These are phyloP conservation scores for Monosporascus ibericus DNA, from an alignment of 2,329 filamentous ascomycete species.

Conservation along the genomic window DNA sequence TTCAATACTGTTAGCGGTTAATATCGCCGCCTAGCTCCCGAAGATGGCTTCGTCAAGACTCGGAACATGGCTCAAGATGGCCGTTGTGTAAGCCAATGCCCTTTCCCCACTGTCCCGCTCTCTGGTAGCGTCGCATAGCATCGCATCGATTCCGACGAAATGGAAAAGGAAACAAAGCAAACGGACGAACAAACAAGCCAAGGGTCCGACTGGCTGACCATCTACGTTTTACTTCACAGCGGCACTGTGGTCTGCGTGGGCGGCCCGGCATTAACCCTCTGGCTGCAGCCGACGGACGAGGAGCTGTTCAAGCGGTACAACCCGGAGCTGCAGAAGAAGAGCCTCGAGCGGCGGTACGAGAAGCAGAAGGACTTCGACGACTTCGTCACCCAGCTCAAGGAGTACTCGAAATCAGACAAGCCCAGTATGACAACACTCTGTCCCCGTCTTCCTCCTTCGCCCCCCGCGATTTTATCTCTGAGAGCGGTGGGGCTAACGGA, in stretches of 20 bases:
- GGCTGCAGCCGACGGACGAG: constrained; percentile 77
- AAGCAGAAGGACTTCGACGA: constrained; percentile 82
- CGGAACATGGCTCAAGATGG: constrained; percentile 62
- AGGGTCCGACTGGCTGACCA: not conserved
- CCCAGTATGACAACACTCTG: constrained; percentile 57
- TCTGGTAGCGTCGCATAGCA: not conserved
- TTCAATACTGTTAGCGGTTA: too few relatives aligned
- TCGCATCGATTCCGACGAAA: not conserved
- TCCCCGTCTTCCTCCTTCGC: not conserved
- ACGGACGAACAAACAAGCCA: not conserved
- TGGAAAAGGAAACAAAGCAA: not conserved
- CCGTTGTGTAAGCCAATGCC: constrained; percentile 51
- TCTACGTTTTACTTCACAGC: constrained; percentile 37
- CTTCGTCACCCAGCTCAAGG: constrained; percentile 77
- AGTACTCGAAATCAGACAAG: constrained; percentile 86
- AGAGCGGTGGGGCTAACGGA: constrained; percentile 5
- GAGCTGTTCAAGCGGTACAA: constrained; percentile 91
- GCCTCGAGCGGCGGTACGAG: constrained; percentile 70
- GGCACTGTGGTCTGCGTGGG: constrained; percentile 69
- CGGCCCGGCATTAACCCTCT: constrained; percentile 78
- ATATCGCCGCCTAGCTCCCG: not conserved
- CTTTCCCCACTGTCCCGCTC: constrained; percentile 9
- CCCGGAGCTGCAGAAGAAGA: constrained; percentile 85
- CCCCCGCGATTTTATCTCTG: not conserved
- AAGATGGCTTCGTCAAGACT: constrained; percentile 45